These are phyloP conservation scores for Huntiella moniliformis DNA, from an alignment of 2,329 filamentous ascomycete genomes.

Conservation along the genomic window DNA sequence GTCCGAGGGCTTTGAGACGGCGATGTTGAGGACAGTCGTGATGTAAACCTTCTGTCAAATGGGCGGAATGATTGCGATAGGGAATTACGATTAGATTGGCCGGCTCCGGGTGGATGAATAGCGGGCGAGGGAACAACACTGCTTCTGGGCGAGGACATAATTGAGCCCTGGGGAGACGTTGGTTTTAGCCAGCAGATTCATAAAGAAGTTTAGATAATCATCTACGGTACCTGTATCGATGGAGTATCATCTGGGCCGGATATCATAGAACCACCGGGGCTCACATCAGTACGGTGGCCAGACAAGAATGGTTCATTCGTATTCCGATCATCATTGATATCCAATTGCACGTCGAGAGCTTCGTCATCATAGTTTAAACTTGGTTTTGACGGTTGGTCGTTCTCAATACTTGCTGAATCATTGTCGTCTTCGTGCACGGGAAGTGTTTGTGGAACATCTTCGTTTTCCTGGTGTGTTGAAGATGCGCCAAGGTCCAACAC, in stretches of 20 bases:
- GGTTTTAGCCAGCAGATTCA: neutral
- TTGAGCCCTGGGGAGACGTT: conserved; percentile 30
- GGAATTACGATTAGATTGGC: conserved; percentile 40
- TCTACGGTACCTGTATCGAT: conserved; percentile 48
- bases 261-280: conserved; percentile 46
- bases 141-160: conserved; percentile 50
- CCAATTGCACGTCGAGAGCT: neutral
- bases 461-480: neutral
- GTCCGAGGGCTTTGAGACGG: conserved; percentile 37
- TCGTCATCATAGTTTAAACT: neutral
- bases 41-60: conserved; percentile 88
- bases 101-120: conserved; percentile 40
- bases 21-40: conserved; percentile 50
- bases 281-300: conserved; percentile 20
- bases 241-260: conserved; percentile 72
- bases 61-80: conserved; percentile 53
- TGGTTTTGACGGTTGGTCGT: neutral
- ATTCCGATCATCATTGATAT: neutral
- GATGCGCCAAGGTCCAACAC: no score
- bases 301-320: no score
- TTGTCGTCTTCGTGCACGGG: neutral
- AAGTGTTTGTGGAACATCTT: conserved; percentile 1
- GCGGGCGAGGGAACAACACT: conserved; percentile 52
- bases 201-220: neutral
- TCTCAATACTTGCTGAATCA: neutral